Evolutionary conservation across 2,329 filamentous ascomycete genomes (phyloP).

Genomic region (Penicillium occitanis): DNA sequence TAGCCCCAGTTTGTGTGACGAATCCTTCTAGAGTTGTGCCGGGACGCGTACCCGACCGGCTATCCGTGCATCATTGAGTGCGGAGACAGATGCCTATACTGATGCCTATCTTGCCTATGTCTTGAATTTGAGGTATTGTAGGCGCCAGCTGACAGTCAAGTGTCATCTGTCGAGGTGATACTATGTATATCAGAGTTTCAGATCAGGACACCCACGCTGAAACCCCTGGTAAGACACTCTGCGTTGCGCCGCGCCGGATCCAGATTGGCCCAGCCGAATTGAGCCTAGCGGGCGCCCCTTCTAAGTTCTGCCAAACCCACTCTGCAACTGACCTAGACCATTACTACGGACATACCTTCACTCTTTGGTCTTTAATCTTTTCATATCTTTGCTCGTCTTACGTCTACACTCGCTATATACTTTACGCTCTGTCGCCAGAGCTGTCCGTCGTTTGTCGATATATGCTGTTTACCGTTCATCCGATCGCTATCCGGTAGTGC

Average conservation of each 20-base stretch:
- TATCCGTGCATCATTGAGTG: background rate
- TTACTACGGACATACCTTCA: no score
- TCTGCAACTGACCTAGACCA: background rate
- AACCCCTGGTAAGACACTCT: constrained; percentile 1
- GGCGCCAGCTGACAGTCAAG: background rate
- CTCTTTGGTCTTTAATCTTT: no score
- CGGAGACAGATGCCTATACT: no score
- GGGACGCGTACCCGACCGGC: background rate
- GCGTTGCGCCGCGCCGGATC: background rate
- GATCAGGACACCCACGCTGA: background rate
- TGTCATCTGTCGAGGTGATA: background rate
- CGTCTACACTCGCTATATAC: background rate
- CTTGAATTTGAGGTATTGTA: background rate
- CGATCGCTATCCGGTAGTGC: background rate
- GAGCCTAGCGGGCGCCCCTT: background rate
- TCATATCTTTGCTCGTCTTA: background rate
- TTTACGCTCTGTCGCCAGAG: background rate
- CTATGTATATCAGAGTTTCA: background rate
- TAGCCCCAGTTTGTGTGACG: background rate
- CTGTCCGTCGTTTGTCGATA: background rate
- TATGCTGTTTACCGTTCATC: background rate
- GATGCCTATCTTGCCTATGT: no score
- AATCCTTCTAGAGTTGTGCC: background rate
- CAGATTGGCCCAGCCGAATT: background rate
- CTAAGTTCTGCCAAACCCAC: constrained; percentile 1